Evolutionary conservation across 2,329 filamentous ascomycete species (phyloP).

Genomic region (Lachnellula subtilissima): DNA sequence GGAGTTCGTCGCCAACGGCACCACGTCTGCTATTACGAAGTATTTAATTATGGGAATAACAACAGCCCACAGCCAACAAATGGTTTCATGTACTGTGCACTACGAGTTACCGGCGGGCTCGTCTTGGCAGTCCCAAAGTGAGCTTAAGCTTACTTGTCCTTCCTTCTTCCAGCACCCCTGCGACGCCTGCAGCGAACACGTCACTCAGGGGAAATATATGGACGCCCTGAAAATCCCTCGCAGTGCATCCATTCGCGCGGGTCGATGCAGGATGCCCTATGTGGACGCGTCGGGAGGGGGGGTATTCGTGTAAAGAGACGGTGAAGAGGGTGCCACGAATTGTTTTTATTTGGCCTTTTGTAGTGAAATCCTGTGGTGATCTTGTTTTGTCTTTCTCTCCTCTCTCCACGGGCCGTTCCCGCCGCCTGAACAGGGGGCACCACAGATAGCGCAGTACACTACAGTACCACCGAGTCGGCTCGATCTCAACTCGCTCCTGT

Average conservation of each 20-base stretch:
- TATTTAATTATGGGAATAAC: too few species aligned
- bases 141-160: background rate
- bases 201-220: conserved; percentile 2
- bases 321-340: background rate
- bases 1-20: background rate
- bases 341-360: background rate
- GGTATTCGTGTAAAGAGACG: background rate
- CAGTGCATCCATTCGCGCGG: conserved; percentile 2
- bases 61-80: too few species aligned
- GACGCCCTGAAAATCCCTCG: background rate
- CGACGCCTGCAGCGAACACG: background rate
- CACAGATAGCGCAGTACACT: too few species aligned
- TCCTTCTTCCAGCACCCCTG: too few species aligned
- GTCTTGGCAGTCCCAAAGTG: background rate
- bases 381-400: too few species aligned
- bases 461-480: too few species aligned
- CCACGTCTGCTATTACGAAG: background rate
- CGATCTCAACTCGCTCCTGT: too few species aligned
- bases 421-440: too few species aligned
- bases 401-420: background rate
- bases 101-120: background rate
- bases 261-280: background rate
- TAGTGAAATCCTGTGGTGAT: background rate
- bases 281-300: background rate
- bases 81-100: background rate